Base-by-base conservation (phyloP, 352 stramenopile species). In the Phytopythium oedochilum region DNA sequence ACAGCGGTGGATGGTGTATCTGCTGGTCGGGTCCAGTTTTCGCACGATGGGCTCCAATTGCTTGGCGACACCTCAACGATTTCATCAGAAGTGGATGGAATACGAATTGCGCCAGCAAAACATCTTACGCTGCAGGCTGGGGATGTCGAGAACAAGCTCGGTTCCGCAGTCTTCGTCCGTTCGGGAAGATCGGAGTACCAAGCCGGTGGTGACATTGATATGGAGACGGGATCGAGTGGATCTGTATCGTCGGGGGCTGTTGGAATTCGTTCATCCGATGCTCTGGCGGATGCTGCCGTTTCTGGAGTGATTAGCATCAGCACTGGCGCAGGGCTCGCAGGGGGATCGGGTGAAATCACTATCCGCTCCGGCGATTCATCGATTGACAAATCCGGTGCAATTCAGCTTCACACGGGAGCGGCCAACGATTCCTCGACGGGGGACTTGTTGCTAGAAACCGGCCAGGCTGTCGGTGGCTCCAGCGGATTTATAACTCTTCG, bases 61-160 rank as follows among this genome's bases (percentile, higher is more conserved):
- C 55, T 78, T 36, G 70, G 73, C 34, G 47, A 68, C 1, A 58
- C 69, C n/a, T 74, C 55, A 5, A 67, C 34, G 6, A 63, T 78
- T 48, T 73, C 62, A 6, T 81, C 73, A 1, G 73, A 84, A 55
- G 70, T 84, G 20, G 65, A 63, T 14, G 51, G 60, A 15, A 72
- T 84, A 11, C 53, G 17, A 1, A 57, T 84, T 26, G 35, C 68
- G 23, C 40, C 73, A 31, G 70, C 71, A 10, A 75, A 70, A 23
- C 20, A 68, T 20, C 25, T 84, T 7, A 44, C 34, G 18, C 15
- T 84, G 23, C 34, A 36, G 17, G 65, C 68, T 39, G 73, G 73
- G 12, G 59, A 48, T 25, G 58, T 73, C 14, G 53, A 70, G 32
- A 73, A 73, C 47, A 80, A 77, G 29, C 57, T 61, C 54, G 73